Base-by-base conservation (phyloP, 805 yeast species). In the Saccharomycopsis sp. region DNA sequence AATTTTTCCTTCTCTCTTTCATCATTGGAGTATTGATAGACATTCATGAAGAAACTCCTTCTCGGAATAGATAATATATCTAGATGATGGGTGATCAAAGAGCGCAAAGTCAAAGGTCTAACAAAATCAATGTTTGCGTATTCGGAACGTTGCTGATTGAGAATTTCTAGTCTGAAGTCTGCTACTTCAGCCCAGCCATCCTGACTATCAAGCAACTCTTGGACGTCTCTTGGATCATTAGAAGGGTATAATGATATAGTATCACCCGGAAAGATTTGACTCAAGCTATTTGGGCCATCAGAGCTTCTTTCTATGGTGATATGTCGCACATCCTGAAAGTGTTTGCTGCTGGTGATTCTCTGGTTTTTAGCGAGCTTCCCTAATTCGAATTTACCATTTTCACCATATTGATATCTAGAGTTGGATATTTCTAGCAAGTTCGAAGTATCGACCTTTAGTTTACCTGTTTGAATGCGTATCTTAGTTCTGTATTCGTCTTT, bases 251-350 rank as follows among this genome's bases (percentile, higher is more conserved):
- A 65, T 0, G 87, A 81, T 0, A 87, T 71, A 0, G 95, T 83
- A 66, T 94, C 98, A 2, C 98, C 98, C 0, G 97, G 91, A 1
- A 64, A 57, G 5, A 29, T 29, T 12, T 29, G 37, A 12, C 37
- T 12, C 37, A 7, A 12, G 0, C 65, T 67, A 2, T 58, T 57
- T 0, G 55, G 55, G 1, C 61, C 58, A 16, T 72, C 69, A 44
- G 48, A 44, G 16, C 34, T 12, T 16, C 51, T 52, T 24, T 72
- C 69, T 16, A 89, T 72, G 0, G 68, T 66, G 14, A 91, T 69
- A 56, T 79, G 82, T 44, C 97, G 76, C 1, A 92, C 96, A 68
- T 94, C 98, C 70, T 94, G 98, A 71, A 89, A 90, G 72, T 94
- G 98, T 54, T 81, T 84, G 0, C 63, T 60, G 0, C 80, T 69